phyloP scores from a whole-genome alignment of 805 yeast genomes.

The Barnettozyma wickerhamii region DNA sequence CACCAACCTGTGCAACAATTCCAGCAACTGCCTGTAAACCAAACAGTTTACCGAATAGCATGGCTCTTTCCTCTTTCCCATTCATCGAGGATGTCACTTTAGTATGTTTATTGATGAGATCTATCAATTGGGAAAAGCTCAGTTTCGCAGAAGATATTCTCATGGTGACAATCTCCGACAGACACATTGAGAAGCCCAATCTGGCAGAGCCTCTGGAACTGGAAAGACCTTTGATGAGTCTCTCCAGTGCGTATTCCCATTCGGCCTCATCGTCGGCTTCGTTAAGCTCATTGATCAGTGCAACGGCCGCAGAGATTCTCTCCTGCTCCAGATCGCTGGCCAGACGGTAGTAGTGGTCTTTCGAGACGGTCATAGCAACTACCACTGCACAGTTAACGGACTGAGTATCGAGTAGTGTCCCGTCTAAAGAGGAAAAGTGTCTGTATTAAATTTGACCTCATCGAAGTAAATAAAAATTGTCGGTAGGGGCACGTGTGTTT shows the following conservation, averaged over 20 bases:
- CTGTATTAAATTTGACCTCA: no score
- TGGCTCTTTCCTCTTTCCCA: conserved; percentile 80
- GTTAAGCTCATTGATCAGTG: conserved; percentile 56
- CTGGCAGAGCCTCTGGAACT: conserved; percentile 83
- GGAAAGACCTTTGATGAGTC: conserved; percentile 77
- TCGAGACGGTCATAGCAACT: conserved; percentile 45
- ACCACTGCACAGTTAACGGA: background rate
- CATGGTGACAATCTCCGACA: conserved; percentile 58
- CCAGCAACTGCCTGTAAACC: conserved; percentile 76
- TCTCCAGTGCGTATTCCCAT: conserved; percentile 76
- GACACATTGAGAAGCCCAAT: conserved; percentile 82
- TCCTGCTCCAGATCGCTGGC: conserved; percentile 75
- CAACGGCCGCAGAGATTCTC: conserved; percentile 67
- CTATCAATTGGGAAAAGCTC: conserved; percentile 35
- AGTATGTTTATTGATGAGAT: conserved; percentile 32
- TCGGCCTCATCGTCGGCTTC: conserved; percentile 44
- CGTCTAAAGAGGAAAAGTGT: no score
- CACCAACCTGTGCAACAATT: conserved; percentile 13
- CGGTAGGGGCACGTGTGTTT: no score
- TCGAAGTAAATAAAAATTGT: no score
- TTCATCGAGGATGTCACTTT: conserved; percentile 42
- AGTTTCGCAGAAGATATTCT: conserved; percentile 30
- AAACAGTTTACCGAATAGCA: conserved; percentile 77
- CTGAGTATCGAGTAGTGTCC: no score
- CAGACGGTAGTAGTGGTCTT: conserved; percentile 71